Evolutionary conservation across 2,329 filamentous ascomycete species (phyloP), one percentile per base, ranked within the genome.

Genomic region (Talaromyces sp.): DNA sequence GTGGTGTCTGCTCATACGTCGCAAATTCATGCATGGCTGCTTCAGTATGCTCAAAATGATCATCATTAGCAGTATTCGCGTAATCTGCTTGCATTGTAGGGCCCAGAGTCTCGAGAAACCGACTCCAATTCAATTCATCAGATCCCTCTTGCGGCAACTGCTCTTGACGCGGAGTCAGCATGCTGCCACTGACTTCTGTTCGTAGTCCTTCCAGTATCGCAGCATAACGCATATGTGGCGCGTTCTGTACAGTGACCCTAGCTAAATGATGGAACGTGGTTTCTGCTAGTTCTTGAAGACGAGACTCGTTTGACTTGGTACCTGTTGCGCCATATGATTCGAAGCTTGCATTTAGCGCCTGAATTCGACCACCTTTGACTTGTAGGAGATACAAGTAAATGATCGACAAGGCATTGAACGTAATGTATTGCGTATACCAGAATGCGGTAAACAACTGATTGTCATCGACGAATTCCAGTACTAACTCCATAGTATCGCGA

Each of bases 171-270:
- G 41, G 41, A 19, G 24, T 50, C 3, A 16, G 19, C 47, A 27
- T 31, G 16, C 24, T 35, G 16, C 66, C 43, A 8, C 66, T 62
- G 10, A 70, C 45, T 33, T 71, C 70, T 14, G 66, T 63, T 22
- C 70, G 68, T 22, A 70, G 62, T 9, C 68, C 66, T 31, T 69
- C 63, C 5, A 71, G 22, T 5, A 71, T 68, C 14, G 66, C 63
- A 10, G 67, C 67, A 37, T 71, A 71, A 63, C 66, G 68, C 68
- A 66, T 71, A 1, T 68, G 67, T 0, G 69, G 69, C 19, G 69
- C 66, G 54, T 71, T 71, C 1, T 67, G 65, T 10, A 65, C 65
- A 4, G 68, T 58, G 41, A 43, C 41, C 19, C 41, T 43, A 9
- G 41, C 41, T 43, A 43, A 43, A 43, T 43, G 41, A 43, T 43